These are phyloP conservation scores for Actinomortierella ambigua DNA, from an alignment of 371 early-diverging fungal genomes.

Conservation along the genomic window DNA sequence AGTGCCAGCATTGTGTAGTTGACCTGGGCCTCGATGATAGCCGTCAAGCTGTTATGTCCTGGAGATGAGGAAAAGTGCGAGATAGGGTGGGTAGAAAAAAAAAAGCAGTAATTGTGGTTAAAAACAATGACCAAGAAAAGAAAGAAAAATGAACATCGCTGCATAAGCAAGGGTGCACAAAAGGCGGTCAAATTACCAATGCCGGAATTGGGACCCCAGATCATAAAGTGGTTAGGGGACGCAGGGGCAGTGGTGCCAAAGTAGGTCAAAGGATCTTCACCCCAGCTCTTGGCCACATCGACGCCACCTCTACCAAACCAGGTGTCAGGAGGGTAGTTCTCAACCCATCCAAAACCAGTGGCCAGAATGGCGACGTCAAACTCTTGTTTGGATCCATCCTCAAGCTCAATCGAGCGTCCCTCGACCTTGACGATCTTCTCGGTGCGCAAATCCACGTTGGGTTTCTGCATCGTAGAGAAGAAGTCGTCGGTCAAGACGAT, in stretches of 20 bases:
- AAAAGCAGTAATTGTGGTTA: background rate
- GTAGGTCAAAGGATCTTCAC: conserved; percentile 24
- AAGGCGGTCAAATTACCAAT: conserved; percentile 12
- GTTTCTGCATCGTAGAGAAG: conserved; percentile 18
- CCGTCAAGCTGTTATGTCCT: conserved; percentile 27
- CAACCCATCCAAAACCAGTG: conserved; percentile 31
- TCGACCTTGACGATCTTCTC: conserved; percentile 15
- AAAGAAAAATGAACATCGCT: too few relatives aligned
- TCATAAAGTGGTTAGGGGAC: conserved; percentile 37
- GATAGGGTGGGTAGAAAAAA: background rate
- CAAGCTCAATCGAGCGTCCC: conserved; percentile 16
- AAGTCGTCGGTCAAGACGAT: conserved; percentile 29
- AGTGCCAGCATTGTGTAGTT: conserved; percentile 22
- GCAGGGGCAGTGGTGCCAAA: conserved; percentile 27
- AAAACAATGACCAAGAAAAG: too few relatives aligned
- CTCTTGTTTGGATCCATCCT: conserved; percentile 21
- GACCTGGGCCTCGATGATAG: conserved; percentile 31
- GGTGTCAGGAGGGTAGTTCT: conserved; percentile 17
- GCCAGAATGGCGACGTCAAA: conserved; percentile 33
- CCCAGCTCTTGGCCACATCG: conserved; percentile 29
- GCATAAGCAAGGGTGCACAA: too few relatives aligned
- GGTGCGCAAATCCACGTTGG: conserved; percentile 22
- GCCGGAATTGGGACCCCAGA: conserved; percentile 38
- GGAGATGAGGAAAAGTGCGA: background rate
- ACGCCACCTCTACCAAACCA: conserved; percentile 18